Base-by-base conservation (phyloP, 2,329 filamentous ascomycete species). In the Didymella segeticola region DNA sequence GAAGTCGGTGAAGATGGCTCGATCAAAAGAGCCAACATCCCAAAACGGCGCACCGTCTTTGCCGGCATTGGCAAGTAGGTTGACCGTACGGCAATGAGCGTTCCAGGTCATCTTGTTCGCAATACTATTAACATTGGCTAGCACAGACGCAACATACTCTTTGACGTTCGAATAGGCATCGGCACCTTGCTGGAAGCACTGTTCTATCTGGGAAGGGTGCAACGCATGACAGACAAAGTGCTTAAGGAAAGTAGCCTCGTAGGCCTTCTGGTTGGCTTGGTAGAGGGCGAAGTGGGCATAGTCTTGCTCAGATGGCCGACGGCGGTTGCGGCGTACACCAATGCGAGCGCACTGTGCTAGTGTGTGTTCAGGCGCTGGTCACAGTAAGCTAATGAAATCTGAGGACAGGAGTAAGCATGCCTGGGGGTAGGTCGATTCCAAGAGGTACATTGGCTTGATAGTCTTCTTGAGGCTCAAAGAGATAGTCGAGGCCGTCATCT, bases 231-330 rank as follows among this genome's bases (percentile, higher is more conserved):
- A 34, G 12, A 63, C 10, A 38, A 69, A 69, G 15, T 46, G 49
- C 38, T 63, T 67, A 11, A 69, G 14, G 25, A 66, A 63, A 2
- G 56, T 53, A 8, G 59, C 58, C 39, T 70, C 68, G 36, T 69
- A 69, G 1, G 54, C 52, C 34, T 62, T 67, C 36, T 69, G 67
- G 25, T 56, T 69, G 4, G 60, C 66, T 43, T 70, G 64, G 30
- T 69, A 67, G 14, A 66, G 43, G 12, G 51, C 48, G 23, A 67
- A 68, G 20, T 67, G 56, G 5, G 51, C 22, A 23, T 63, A 60
- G 34, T 64, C 59, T 2, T 62, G 52, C 29, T 56, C 56, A 7
- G 59, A 58, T 3, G 64, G 60, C 29, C 57, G n/a, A 14, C 58
- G 59, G 10, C 52, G 61, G 26, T 57, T 58, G 22, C 51, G 38